These are phyloP conservation scores for Purpureocillium lavendulum DNA, from an alignment of 2,329 filamentous ascomycete species.

Conservation along the genomic window DNA sequence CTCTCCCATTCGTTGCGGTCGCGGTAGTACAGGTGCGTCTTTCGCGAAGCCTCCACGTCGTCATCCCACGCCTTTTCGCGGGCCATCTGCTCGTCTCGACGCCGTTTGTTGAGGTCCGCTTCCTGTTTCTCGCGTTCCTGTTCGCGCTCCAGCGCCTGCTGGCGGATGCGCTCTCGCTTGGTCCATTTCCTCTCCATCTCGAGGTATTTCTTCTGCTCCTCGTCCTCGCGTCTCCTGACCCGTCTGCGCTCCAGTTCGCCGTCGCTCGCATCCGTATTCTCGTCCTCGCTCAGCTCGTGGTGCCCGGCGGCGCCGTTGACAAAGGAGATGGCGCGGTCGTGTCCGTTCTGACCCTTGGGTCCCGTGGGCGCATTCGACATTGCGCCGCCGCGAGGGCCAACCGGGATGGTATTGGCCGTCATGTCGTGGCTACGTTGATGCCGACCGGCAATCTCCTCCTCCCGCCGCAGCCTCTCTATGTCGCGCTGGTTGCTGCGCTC, in stretches of 20 bases:
- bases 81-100: constrained; percentile 61
- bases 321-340: constrained; percentile 54
- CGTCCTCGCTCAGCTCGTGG: constrained; percentile 59
- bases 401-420: constrained; percentile 39
- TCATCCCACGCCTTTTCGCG: constrained; percentile 73
- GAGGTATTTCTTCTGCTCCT: constrained; percentile 71
- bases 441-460: constrained; percentile 86
- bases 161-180: constrained; percentile 76
- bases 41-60: constrained; percentile 67
- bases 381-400: constrained; percentile 30
- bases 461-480: constrained; percentile 74
- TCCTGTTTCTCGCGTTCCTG: constrained; percentile 73
- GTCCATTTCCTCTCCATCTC: constrained; percentile 87
- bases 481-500: constrained; percentile 86
- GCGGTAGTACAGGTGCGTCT: constrained; percentile 74
- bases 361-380: constrained; percentile 68
- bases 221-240: constrained; percentile 60
- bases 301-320: constrained; percentile 69
- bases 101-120: constrained; percentile 53
- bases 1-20: constrained; percentile 81
- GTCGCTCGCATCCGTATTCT: constrained; percentile 82
- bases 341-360: constrained; percentile 57
- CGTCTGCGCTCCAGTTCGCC: constrained; percentile 72
- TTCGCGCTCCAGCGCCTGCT: constrained; percentile 79
- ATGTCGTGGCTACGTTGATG: constrained; percentile 67